Percentiles rank a stretch among this genome's conserved stretches.
phyloP scores from a whole-genome alignment of 23 red algal genomes.

The Gracilaria domingensis region DNA sequence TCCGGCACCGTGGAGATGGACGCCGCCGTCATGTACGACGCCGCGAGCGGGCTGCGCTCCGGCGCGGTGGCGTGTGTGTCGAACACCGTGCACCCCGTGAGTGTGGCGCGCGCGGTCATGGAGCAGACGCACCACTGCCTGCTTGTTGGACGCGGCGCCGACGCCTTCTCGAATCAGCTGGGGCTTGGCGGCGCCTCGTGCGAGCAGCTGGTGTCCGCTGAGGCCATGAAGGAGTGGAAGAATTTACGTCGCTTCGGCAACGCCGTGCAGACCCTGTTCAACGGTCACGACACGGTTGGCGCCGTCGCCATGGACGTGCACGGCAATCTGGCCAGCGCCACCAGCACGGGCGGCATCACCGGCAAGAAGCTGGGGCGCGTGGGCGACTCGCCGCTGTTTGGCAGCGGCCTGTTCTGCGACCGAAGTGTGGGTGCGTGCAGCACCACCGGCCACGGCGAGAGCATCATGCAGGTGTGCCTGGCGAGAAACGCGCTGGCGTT shows the following conservation, averaged over 20 bases:
- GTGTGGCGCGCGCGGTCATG: conserved; percentile 82
- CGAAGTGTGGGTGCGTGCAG: conserved; percentile 67
- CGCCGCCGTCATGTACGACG: conserved; percentile 78
- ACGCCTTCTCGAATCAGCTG: conserved; percentile 78
- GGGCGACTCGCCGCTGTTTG: conserved; percentile 92
- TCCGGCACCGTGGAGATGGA: conserved; percentile 90
- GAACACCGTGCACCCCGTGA: conserved; percentile 70
- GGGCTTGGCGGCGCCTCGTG: conserved; percentile 18
- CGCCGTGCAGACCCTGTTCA: conserved; percentile 67
- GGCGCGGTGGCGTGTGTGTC: conserved; percentile 88
- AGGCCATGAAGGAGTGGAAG: conserved; percentile 76
- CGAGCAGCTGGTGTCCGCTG: conserved; percentile 59
- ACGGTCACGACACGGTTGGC: conserved; percentile 93
- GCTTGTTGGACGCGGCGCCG: conserved; percentile 82
- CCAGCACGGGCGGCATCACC: conserved; percentile 95
- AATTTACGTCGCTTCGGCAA: conserved; percentile 33
- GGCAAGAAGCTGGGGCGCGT: conserved; percentile 89
- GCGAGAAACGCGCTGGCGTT: conserved; percentile 45
- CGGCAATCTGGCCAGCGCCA: conserved; percentile 84
- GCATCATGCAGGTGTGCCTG: conserved; percentile 76
- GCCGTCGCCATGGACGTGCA: conserved; percentile 83
- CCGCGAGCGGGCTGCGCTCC: not conserved
- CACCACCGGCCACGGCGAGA: conserved; percentile 96
- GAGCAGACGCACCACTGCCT: conserved; percentile 91
- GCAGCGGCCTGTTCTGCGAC: conserved; percentile 81